Conservation (phyloP, 495 filamentous ascomycete genomes). For the Aspergillus haitiensis region DNA sequence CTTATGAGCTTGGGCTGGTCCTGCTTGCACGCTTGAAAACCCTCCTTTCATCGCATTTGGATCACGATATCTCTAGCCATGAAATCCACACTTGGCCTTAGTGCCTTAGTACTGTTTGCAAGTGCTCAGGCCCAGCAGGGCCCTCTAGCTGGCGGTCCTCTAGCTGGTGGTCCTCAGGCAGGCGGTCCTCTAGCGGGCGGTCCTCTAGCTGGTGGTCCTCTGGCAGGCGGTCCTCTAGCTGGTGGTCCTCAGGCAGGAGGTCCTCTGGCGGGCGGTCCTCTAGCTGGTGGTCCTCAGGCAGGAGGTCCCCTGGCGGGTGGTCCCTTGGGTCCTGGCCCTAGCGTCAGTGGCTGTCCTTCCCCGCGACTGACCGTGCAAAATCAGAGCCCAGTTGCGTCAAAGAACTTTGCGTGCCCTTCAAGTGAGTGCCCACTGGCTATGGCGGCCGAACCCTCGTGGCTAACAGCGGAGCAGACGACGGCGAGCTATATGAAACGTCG, state of each 20-base stretch:
- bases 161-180: background rate
- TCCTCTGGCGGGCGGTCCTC: background rate
- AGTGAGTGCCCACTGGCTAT: background rate
- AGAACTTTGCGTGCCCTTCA: background rate
- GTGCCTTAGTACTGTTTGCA: background rate
- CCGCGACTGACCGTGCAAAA: background rate
- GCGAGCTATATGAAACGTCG: background rate
- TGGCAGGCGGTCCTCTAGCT: too few species aligned
- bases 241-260: background rate
- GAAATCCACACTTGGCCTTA: background rate
- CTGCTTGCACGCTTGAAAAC: background rate
- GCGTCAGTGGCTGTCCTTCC: background rate
- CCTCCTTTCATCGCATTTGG: background rate
- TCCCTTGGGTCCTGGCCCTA: background rate
- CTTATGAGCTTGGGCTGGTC: background rate
- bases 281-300: background rate
- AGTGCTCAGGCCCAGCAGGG: background rate
- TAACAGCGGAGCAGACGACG: background rate
- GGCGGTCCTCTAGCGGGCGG: background rate
- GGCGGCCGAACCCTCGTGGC: background rate
- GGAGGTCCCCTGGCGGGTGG: background rate
- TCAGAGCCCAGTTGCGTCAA: background rate
- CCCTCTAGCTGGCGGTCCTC: background rate
- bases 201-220: too few species aligned
- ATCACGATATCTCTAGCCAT: background rate